Evolutionary conservation across 179 eudicot genomes (phyloP), one percentile per base, ranked within the genome.

Genomic region (Beta lomatogona): DNA sequence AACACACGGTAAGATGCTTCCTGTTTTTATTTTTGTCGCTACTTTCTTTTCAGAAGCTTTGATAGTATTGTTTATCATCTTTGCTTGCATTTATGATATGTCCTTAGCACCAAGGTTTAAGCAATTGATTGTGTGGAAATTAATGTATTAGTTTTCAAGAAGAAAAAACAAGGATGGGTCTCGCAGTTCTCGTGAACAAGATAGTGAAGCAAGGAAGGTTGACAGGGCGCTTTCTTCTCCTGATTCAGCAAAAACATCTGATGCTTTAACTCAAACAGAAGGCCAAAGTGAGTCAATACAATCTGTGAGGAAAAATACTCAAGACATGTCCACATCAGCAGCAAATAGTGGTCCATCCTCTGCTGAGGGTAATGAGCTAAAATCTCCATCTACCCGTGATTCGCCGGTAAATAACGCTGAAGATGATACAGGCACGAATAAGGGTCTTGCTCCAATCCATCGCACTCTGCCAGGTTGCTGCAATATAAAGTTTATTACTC

Each of bases 401-500:
- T 88, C 93, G 46, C 88, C 88, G 7, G 87, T 77, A 78, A 87
- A 84, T 82, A 84, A 82, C 19, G 86, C 92, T 73, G 95, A 93
- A 83, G 91, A 90, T 72, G 97, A 91, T 72, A 78, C 85, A 64
- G 91, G 86, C 65, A 82, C 83, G 9, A 79, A 65, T 61, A 81
- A 88, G 87, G 85, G 84, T 77, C 67, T 69, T 65, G 68, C 80
- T 72, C 89, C 86, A 50, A 75, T 85, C 0, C 91, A 86, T 86
- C 97, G 87, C 77, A 94, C 99, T 61, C 91, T 97, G 85, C 99
- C 99, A 89, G 99, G 99, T 95, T 61, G 82, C 71, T 63, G 75
- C 65, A 41, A 28, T 71, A 53, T 41, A 13, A 22, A 70, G 72
- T 77, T 21, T 73, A 46, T 58, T 14, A 22, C 60, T 71, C n/a